Evolutionary conservation across 495 filamentous ascomycete genomes (phyloP), one percentile per base, ranked within the genome.

Genomic region (Daldinia childiae): DNA sequence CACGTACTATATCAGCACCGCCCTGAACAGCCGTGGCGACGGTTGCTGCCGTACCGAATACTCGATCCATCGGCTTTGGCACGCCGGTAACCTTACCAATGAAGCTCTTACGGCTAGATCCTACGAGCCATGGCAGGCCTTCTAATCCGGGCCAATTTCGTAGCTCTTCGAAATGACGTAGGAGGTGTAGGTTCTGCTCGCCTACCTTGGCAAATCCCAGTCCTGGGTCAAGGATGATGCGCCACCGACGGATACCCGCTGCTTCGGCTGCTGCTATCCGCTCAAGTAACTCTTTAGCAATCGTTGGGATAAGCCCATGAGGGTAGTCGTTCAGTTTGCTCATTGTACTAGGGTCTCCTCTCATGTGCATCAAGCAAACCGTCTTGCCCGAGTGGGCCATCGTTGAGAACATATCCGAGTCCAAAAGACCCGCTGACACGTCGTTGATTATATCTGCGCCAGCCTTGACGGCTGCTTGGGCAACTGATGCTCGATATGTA

Each of bases 391-490:
- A 84, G 2, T 85, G 78, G 0, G 95, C 95, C 51, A 93, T 89
- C 0, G 92, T 95, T 6, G 88, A 76, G 0, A 99, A 85, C 93
- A 99, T 98, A 0, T 87, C 86, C 0, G 87, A 81, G 74, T 98
- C 95, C 43, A 97, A 82, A 3, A 82, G 76, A 11, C 95, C 95
- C 5, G 90, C 93, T 0, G 93, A 96, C 43, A 99, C 88, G 79
- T 99, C 95, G 82, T 99, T 99, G 79, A 99, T 88, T 71, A 99
- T 92, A 73, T 98, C 90, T 5, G 95, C 95, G 54, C 95, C 95
- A 0, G 92, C 93, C 56, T 86, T 80, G 45, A 95, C 85, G 17
- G 94, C 94, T 27, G 88, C 90, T 54, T 87, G 85, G n/a, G 95
- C 95, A 1, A 99, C 95, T 12, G 81, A 80, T 0, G 95, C 91